These are phyloP conservation scores for Obba rivulosa DNA, from an alignment of 768 basidiomycete genomes.

Conservation along the genomic window DNA sequence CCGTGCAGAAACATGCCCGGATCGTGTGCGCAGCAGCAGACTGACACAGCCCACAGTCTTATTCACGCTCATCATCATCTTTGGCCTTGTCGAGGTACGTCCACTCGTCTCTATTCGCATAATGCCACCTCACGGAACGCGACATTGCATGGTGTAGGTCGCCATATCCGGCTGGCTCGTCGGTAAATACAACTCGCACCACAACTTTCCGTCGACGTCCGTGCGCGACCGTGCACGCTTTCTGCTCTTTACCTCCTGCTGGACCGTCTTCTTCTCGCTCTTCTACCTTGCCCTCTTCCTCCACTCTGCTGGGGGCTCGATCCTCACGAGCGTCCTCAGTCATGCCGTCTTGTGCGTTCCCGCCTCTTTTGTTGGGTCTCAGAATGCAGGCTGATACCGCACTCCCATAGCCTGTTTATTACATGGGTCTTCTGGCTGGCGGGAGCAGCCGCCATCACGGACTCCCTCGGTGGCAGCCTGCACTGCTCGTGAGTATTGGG, in stretches of 20 bases:
- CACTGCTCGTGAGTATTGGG: slow-evolving; percentile 52
- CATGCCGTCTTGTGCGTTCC: slow-evolving; percentile 58
- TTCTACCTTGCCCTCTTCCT: slow-evolving; percentile 53
- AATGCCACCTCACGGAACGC: neutral
- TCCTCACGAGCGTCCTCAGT: slow-evolving; percentile 55
- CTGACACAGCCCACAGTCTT: slow-evolving; percentile 30
- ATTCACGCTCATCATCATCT: slow-evolving; percentile 50
- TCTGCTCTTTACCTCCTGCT: slow-evolving; percentile 64
- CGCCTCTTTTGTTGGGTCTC: neutral
- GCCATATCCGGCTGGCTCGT: slow-evolving; percentile 70
- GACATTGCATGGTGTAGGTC: slow-evolving; percentile 36
- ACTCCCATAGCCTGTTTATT: slow-evolving; percentile 38
- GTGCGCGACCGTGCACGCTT: slow-evolving; percentile 63
- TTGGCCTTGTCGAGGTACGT: slow-evolving; percentile 61
- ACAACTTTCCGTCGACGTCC: slow-evolving; percentile 42
- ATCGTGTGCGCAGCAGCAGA: neutral
- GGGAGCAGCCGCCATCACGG: slow-evolving; percentile 65
- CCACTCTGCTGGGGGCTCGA: slow-evolving; percentile 37
- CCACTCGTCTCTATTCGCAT: neutral
- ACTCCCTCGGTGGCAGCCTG: slow-evolving; percentile 59
- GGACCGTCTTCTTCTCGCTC: slow-evolving; percentile 57
- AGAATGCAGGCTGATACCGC: neutral
- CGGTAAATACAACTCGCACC: slow-evolving; percentile 49
- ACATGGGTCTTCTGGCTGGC: slow-evolving; percentile 81
- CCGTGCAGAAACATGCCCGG: too few species aligned